Base-by-base conservation (phyloP, 2,329 filamentous ascomycete species). In the Anisogramma anomala region DNA sequence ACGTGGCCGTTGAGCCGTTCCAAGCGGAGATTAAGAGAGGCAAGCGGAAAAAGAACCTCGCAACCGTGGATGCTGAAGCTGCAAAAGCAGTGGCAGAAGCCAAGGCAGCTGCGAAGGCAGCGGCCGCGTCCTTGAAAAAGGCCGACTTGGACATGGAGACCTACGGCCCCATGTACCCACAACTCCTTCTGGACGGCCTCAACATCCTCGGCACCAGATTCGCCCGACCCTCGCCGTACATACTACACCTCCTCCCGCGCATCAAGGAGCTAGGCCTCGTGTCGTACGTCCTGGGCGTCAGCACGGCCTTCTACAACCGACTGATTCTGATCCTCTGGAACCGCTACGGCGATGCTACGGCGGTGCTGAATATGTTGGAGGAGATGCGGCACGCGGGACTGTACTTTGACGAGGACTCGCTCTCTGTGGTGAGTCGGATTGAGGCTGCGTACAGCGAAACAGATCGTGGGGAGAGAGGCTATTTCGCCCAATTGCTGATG, bases 221-320 rank as follows among this genome's bases (percentile, higher is more conserved):
- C 44, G 47, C 53, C 8, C 68, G 64, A 9, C 62, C 73, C 0
- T 86, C 82, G 1, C 65, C 69, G 0, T 64, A 82, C 1, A 65
- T 68, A 0, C 67, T 82, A 33, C 67, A 68, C 33, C 59, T 87
- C 19, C 64, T 88, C 1, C 80, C 82, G 0, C 71, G 72, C 6
- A 64, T 87, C 51, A 83, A 82, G 54, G 66, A 70, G 33, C 66
- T 84, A 0, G 82, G 83, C 2, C 68, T 82, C 1, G 71, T 74
- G 1, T 81, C 80, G 0, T 84, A 81, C 53, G 77, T 84, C 6
- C 69, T 89, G 1, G 83, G 82, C 35, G 79, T 75, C 5, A 78
- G 77, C 14, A 82, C 81, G 0, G 64, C 71, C 0, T 73, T 88
- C 31, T 88, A 84, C 64, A 79, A 82, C 53, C 67, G 74, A 36